Conservation (phyloP, 352 stramenopile species). For the Globisporangium spinosum region DNA sequence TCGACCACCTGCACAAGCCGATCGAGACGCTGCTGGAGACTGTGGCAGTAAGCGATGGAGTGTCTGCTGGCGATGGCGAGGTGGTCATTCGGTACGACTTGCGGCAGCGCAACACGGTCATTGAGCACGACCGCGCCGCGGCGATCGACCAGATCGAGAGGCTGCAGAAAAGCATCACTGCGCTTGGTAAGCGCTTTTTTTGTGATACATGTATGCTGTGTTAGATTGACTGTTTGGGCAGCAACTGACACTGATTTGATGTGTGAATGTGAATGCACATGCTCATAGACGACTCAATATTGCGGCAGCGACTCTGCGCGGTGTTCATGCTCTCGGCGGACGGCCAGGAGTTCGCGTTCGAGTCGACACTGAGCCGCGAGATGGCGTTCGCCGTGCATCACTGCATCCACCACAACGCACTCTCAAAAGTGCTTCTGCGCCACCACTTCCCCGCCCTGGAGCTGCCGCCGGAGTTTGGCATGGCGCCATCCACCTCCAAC, state of each 20-base stretch:
- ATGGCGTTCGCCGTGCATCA: constrained; percentile 84
- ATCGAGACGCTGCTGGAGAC: constrained; percentile 31
- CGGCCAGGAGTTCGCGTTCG: constrained; percentile 61
- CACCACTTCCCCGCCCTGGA: constrained; percentile 55
- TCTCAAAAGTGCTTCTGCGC: constrained; percentile 69
- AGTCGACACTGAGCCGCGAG: constrained; percentile 70
- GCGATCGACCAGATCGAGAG: constrained; percentile 54
- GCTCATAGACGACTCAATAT: constrained; percentile 12
- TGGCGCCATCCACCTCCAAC: constrained; percentile 77
- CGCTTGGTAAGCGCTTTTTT: constrained; percentile 21
- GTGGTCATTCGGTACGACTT: constrained; percentile 63
- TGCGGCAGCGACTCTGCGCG: constrained; percentile 34
- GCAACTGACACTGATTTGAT: neutral
- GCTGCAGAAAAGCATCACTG: constrained; percentile 33
- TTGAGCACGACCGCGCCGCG: constrained; percentile 55
- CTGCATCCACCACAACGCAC: constrained; percentile 84
- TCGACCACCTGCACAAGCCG: constrained; percentile 77
- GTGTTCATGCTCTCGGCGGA: constrained; percentile 81
- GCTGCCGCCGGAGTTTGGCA: constrained; percentile 54
- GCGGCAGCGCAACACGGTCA: constrained; percentile 55
- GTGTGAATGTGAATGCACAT: neutral
- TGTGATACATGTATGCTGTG: neutral
- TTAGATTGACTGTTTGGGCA: neutral
- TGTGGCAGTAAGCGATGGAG: neutral
- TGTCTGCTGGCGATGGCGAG: constrained; percentile 4